These are phyloP conservation scores for Phytophthora ramorum DNA, from an alignment of 352 stramenopile genomes.

Conservation along the genomic window DNA sequence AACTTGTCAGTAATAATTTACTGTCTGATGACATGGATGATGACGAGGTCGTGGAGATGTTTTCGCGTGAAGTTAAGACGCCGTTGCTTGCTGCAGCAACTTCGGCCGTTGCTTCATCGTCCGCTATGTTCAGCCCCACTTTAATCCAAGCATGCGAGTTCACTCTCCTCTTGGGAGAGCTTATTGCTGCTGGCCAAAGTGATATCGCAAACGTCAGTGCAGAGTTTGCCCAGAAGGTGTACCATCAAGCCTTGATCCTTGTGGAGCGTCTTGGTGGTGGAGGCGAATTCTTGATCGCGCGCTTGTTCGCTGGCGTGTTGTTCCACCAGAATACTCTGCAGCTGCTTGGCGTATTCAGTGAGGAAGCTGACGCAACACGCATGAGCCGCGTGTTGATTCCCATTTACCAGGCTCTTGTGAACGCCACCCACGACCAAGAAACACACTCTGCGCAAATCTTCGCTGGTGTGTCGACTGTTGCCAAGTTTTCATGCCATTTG, in stretches of 20 bases:
- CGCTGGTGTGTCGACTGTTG: constrained; percentile 2
- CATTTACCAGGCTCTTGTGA: constrained; percentile 76
- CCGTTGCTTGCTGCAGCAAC: constrained; percentile 28
- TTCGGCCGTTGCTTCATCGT: constrained; percentile 18
- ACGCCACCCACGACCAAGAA: constrained; percentile 63
- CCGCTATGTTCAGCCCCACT: constrained; percentile 21
- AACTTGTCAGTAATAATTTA: constrained; percentile 39
- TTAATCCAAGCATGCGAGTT: constrained; percentile 47
- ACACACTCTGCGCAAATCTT: constrained; percentile 54
- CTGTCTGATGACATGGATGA: constrained; percentile 64
- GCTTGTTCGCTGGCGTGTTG: constrained; percentile 55
- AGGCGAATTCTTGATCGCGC: constrained; percentile 56
- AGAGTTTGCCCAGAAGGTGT: constrained; percentile 46
- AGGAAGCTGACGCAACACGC: constrained; percentile 42
- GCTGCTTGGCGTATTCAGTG: constrained; percentile 50
- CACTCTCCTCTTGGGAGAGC: constrained; percentile 28
- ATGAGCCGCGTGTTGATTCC: constrained; percentile 66
- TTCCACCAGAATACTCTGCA: constrained; percentile 55
- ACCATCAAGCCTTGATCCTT: constrained; percentile 44
- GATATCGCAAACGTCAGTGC: constrained; percentile 15
- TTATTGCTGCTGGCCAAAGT: constrained; percentile 27
- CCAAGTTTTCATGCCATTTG: constrained; percentile 66
- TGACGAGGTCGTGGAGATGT: constrained; percentile 42
- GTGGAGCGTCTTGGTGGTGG: constrained; percentile 50
- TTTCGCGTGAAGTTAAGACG: constrained; percentile 31